These are phyloP conservation scores for Penicillium sp. DNA, from an alignment of 2,329 filamentous ascomycete genomes.

Conservation along the genomic window DNA sequence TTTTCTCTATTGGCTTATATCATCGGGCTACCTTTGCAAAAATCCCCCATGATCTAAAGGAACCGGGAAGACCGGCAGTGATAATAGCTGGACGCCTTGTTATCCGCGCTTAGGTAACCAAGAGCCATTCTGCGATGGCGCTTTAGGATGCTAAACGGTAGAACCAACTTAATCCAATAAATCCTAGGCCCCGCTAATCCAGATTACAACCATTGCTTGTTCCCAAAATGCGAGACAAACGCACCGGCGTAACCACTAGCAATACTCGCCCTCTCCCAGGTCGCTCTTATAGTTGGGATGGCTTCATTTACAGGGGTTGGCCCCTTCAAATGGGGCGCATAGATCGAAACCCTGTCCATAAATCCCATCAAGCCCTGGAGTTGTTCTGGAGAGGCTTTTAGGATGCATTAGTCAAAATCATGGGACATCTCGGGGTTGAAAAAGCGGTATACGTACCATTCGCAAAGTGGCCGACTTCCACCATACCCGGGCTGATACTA, in stretches of 20 bases:
- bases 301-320: background rate
- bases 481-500: constrained; percentile 53
- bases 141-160: no score
- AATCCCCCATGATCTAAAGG: background rate
- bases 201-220: constrained; percentile 11
- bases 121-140: no score
- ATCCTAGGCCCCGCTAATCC: no score
- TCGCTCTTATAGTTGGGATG: background rate
- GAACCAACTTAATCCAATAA: no score
- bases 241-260: constrained; percentile 8
- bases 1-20: background rate
- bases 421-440: no score
- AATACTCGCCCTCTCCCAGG: constrained; percentile 3
- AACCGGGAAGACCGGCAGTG: background rate
- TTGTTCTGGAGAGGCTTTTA: no score
- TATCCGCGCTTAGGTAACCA: no score
- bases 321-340: constrained; percentile 5
- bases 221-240: constrained; percentile 10
- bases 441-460: background rate
- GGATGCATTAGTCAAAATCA: no score
- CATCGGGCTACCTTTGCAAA: background rate
- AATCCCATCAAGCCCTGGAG: no score
- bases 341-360: background rate
- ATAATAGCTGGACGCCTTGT: background rate
- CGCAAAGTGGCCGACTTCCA: background rate